phyloP scores from a whole-genome alignment of 345 rosid species.

The Draba incana region DNA sequence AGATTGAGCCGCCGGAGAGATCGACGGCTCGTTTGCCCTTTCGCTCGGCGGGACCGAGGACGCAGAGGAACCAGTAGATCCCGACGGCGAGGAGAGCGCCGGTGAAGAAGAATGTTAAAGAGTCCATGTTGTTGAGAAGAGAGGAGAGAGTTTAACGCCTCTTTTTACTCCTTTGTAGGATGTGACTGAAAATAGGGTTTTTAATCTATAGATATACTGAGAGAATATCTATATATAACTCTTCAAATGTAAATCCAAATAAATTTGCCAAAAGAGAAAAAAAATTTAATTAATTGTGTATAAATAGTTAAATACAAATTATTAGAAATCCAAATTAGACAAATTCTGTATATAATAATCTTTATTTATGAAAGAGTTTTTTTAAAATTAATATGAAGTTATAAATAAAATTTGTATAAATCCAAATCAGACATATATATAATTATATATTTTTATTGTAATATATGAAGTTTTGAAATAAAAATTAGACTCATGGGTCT shows the following conservation, averaged over 20 bases:
- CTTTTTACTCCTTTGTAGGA: background rate
- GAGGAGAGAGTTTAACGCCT: conserved; percentile 3
- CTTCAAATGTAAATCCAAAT: background rate
- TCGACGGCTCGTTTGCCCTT: conserved; percentile 79
- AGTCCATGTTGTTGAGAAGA: conserved; percentile 47
- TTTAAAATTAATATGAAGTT: no score
- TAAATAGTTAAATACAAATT: no score
- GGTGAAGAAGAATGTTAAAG: conserved; percentile 64
- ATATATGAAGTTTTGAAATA: no score
- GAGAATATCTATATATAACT: background rate
- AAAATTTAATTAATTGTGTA: background rate
- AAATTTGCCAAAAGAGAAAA: background rate
- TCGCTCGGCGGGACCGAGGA: conserved; percentile 86
- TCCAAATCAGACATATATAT: no score
- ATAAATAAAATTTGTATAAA: no score
- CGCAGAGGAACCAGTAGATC: conserved; percentile 89
- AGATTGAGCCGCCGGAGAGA: conserved; percentile 92
- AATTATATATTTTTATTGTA: no score
- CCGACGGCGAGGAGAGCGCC: conserved; percentile 76
- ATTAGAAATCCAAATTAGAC: background rate
- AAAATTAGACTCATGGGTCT: no score
- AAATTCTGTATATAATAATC: background rate
- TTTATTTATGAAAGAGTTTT: background rate
- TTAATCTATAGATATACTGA: background rate
- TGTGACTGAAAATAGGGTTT: background rate